A percentile compares a stretch with the other conserved stretches of the same genome.
phyloP scores from a whole-genome alignment of 306 rosid species.

The Quercus ilex region DNA sequence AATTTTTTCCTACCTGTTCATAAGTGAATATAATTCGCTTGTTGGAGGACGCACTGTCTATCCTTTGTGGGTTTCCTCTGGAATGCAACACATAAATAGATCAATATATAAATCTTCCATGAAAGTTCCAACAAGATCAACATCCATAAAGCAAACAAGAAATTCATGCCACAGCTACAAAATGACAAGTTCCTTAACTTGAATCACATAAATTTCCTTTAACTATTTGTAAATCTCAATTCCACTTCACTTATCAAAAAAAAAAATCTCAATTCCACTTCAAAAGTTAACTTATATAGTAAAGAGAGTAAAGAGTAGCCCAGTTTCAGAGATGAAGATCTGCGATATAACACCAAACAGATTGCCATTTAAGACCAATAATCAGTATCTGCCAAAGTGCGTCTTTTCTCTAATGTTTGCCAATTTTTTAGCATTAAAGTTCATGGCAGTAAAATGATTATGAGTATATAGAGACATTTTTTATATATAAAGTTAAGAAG shows the following conservation, averaged over 20 bases:
- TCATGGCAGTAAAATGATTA: neutral
- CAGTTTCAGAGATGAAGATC: neutral
- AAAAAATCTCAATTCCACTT: neutral
- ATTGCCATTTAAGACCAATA: conserved; percentile 1
- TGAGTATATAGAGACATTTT: neutral
- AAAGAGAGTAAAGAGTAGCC: too few relatives aligned
- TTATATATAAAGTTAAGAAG: neutral
- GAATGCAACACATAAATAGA: conserved; percentile 17
- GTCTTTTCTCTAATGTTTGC: neutral
- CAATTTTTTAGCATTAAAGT: neutral
- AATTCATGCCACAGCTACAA: neutral
- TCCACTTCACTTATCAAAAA: too few relatives aligned
- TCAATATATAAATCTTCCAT: conserved; percentile 11
- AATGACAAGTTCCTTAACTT: neutral
- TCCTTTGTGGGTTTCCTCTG: conserved; percentile 99
- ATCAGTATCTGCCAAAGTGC: neutral
- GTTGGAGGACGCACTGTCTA: conserved; percentile 82
- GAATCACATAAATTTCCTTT: neutral
- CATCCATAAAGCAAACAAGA: conserved; percentile 1
- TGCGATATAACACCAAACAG: conserved; percentile 13
- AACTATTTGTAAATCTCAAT: neutral
- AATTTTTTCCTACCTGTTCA: conserved; percentile 64
- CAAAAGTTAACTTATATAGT: too few relatives aligned
- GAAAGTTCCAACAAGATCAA: neutral
- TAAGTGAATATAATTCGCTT: conserved; percentile 83